Percentiles rank a stretch among this genome's conserved stretches.
These are phyloP conservation scores for Vitis riparia DNA, from an alignment of 164 flowering plant species.

Conservation along the genomic window DNA sequence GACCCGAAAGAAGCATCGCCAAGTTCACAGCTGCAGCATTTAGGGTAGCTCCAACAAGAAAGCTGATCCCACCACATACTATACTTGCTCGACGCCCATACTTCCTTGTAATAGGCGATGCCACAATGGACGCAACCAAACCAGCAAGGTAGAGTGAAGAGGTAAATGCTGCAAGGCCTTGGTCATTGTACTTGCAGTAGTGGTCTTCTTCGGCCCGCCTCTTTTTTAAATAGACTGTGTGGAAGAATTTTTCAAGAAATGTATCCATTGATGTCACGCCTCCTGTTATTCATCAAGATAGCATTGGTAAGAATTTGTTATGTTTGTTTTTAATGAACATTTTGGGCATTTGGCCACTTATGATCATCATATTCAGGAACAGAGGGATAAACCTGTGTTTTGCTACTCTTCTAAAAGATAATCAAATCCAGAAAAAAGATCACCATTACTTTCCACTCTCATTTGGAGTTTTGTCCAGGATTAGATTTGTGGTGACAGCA, in stretches of 20 bases:
- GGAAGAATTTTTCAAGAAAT: conserved; percentile 76
- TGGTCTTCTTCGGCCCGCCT: conserved; percentile 60
- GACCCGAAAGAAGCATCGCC: conserved; percentile 73
- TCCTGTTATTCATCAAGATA: conserved; percentile 39
- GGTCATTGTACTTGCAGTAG: conserved; percentile 87
- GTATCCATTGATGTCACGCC: conserved; percentile 95
- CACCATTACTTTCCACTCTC: no score
- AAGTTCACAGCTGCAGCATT: conserved; percentile 71
- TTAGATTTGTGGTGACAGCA: no score
- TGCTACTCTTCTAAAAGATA: no score
- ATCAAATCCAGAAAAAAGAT: no score
- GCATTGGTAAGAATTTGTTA: neutral
- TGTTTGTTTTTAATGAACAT: no score
- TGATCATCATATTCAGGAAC: no score
- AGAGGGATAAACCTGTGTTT: no score
- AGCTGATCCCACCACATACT: conserved; percentile 74
- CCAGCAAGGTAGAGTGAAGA: conserved; percentile 92
- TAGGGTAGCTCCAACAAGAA: conserved; percentile 67
- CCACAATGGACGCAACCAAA: conserved; percentile 64
- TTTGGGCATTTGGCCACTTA: no score
- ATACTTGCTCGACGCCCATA: conserved; percentile 76
- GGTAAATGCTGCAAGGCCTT: conserved; percentile 81
- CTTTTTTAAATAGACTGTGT: conserved; percentile 49
- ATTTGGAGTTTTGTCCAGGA: no score
- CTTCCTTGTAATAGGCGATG: conserved; percentile 70